Evolutionary conservation across 2,329 filamentous ascomycete genomes (phyloP).

Genomic region (Tolypocladium pustulatum): DNA sequence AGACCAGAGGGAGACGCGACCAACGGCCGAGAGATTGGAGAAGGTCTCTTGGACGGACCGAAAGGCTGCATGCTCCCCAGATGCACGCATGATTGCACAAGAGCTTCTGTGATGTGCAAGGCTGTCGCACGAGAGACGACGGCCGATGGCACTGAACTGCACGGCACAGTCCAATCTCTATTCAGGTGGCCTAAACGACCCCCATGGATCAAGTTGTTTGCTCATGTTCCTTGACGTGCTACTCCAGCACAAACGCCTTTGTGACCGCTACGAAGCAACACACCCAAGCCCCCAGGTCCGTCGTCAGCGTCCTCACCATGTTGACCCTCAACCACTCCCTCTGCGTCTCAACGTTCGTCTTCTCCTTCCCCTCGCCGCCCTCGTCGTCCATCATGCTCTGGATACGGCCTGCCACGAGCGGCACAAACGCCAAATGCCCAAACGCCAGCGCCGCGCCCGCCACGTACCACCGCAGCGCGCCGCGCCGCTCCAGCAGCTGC

Average conservation of each 20-base stretch:
- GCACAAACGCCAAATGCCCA: constrained; percentile 22
- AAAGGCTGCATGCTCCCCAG: not conserved
- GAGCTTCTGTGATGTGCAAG: not conserved
- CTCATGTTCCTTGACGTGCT: not conserved
- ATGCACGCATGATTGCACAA: not conserved
- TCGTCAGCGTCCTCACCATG: constrained; percentile 18
- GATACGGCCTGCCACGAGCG: constrained; percentile 20
- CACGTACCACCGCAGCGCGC: constrained; percentile 20
- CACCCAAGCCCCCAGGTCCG: constrained; percentile 22
- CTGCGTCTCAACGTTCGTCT: constrained; percentile 18
- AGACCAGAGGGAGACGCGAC: too few relatives aligned
- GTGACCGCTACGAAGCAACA: constrained; percentile 16
- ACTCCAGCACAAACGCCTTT: constrained; percentile 3
- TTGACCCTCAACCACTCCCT: constrained; percentile 21
- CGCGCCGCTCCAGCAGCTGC: constrained; percentile 11
- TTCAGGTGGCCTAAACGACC: too few relatives aligned
- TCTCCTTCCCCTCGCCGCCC: constrained; percentile 7
- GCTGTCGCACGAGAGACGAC: not conserved
- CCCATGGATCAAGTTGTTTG: too few relatives aligned
- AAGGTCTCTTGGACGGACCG: not conserved
- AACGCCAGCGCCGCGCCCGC: constrained; percentile 18
- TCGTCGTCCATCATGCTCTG: constrained; percentile 17
- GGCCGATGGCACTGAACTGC: too few relatives aligned
- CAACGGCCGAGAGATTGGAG: not conserved
- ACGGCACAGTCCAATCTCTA: too few relatives aligned